Percentiles rank a stretch among this genome's conserved stretches.
phyloP scores from a whole-genome alignment of 208 protist species.

The Leishmania martiniquensis region DNA sequence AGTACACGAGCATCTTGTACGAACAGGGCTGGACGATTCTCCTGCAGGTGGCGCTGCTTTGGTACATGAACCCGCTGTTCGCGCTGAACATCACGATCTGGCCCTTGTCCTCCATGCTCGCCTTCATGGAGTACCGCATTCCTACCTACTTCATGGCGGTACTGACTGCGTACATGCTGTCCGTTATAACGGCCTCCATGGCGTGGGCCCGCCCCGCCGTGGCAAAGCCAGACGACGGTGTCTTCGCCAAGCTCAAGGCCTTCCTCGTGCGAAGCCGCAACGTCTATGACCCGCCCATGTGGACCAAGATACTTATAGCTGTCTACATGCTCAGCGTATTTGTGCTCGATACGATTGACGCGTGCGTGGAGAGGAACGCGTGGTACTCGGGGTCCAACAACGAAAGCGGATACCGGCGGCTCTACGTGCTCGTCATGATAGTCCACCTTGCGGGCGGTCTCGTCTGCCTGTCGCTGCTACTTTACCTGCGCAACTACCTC shows the following conservation, averaged over 20 bases:
- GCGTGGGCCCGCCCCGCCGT: constrained; percentile 33
- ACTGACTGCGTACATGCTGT: constrained; percentile 76
- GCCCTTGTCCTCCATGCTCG: constrained; percentile 49
- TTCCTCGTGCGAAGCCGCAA: constrained; percentile 47
- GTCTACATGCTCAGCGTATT: constrained; percentile 56
- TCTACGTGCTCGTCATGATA: constrained; percentile 42
- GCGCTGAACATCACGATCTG: constrained; percentile 41
- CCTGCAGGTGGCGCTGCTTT: constrained; percentile 67
- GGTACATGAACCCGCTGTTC: constrained; percentile 81
- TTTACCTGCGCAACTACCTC: constrained; percentile 70
- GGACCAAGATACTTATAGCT: constrained; percentile 68
- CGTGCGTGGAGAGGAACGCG: constrained; percentile 18
- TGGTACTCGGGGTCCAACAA: constrained; percentile 27
- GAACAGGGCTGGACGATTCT: constrained; percentile 79
- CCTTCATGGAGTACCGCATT: constrained; percentile 80
- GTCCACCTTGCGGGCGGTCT: constrained; percentile 55
- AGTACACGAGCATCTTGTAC: constrained; percentile 71
- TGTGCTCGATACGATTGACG: constrained; percentile 54
- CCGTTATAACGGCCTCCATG: constrained; percentile 86
- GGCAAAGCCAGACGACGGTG: neutral
- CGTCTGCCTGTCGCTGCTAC: constrained; percentile 55
- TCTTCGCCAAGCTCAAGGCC: constrained; percentile 7
- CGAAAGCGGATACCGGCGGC: neutral
- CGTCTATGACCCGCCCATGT: constrained; percentile 77
- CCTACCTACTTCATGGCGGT: constrained; percentile 81